Conservation (phyloP, 176 grass and related monocot genomes). For the Zoysia pacifica region DNA sequence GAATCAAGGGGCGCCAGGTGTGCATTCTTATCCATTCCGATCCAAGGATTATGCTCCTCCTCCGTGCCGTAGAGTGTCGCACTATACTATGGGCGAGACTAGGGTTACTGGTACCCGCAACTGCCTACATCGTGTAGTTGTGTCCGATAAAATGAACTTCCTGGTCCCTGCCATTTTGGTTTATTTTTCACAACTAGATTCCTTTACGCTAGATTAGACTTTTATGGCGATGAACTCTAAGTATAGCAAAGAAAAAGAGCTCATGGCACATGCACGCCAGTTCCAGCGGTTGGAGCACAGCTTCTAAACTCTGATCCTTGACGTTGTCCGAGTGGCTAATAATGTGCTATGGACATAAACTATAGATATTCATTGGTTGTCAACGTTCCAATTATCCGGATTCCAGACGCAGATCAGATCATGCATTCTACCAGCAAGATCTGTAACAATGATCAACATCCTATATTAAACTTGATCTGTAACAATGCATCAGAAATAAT, state of each 20-base stretch:
- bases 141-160: neutral
- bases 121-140: neutral
- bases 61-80: neutral
- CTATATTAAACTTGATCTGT: constrained; percentile 12
- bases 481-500: neutral
- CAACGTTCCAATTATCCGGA: constrained; percentile 10
- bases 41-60: constrained; percentile 3
- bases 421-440: constrained; percentile 3
- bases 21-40: constrained; percentile 27
- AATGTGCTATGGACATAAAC: neutral
- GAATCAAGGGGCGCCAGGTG: constrained; percentile 7
- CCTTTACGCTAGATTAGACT: neutral
- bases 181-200: neutral
- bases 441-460: constrained; percentile 1
- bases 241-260: neutral
- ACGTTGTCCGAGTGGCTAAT: constrained; percentile 15
- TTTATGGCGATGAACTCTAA: neutral
- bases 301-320: constrained; percentile 14
- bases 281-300: neutral
- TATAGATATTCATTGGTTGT: neutral
- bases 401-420: constrained; percentile 32
- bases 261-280: neutral
- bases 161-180: neutral
- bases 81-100: neutral
- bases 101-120: neutral